phyloP scores from a whole-genome alignment of 495 filamentous ascomycete species.

The Penicillium coprophilum region DNA sequence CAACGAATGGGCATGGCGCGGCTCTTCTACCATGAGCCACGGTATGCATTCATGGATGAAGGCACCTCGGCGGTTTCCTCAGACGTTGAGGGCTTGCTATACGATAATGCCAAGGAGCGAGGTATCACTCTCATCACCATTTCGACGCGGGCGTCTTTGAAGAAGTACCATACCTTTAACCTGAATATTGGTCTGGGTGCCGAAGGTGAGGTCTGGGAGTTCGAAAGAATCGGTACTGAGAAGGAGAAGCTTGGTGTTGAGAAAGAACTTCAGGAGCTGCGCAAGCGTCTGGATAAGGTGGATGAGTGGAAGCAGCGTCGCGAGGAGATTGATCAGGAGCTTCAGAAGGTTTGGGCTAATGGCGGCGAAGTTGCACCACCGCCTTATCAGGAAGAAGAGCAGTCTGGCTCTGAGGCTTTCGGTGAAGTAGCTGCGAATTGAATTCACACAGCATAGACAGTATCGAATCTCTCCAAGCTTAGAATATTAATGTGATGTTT shows the following conservation, averaged over 20 bases:
- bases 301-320: slow-evolving; percentile 78
- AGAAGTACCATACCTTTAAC: slow-evolving; percentile 91
- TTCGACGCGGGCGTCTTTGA: slow-evolving; percentile 86
- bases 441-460: not conserved
- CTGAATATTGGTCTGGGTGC: slow-evolving; percentile 76
- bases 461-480: not conserved
- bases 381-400: slow-evolving; percentile 33
- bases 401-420: slow-evolving; percentile 11
- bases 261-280: slow-evolving; percentile 80
- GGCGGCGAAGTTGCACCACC: slow-evolving; percentile 45
- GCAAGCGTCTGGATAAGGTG: slow-evolving; percentile 74
- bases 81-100: slow-evolving; percentile 92
- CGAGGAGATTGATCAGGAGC: slow-evolving; percentile 70
- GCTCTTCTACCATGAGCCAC: slow-evolving; percentile 89
- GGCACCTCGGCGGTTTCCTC: slow-evolving; percentile 90
- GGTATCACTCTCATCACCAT: slow-evolving; percentile 95
- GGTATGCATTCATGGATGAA: slow-evolving; percentile 93
- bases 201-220: slow-evolving; percentile 69
- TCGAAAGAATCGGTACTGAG: slow-evolving; percentile 89
- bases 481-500: not conserved
- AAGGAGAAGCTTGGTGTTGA: slow-evolving; percentile 88
- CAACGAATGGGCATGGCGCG: slow-evolving; percentile 90
- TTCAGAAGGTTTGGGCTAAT: slow-evolving; percentile 60
- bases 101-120: slow-evolving; percentile 85
- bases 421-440: slow-evolving; percentile 15